A percentile compares a stretch with the other conserved stretches of the same genome.
Evolutionary conservation across 306 rosid genomes (phyloP).

Genomic region (Rosa multiflora): DNA sequence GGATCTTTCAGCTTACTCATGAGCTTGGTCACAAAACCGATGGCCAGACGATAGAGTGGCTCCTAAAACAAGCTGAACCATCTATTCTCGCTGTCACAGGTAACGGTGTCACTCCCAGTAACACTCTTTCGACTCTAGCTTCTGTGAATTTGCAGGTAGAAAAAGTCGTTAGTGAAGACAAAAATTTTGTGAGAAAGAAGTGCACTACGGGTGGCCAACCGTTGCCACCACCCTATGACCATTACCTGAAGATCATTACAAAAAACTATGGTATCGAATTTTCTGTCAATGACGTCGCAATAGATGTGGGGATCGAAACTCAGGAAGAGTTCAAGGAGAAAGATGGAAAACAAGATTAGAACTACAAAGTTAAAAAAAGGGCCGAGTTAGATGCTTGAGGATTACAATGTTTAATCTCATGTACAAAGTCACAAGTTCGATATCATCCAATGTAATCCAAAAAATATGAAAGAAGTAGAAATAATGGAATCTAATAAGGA

Average conservation of each 20-base stretch:
- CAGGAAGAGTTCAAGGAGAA: constrained; percentile 12
- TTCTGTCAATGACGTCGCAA: constrained; percentile 32
- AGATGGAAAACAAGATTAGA: constrained; percentile 8
- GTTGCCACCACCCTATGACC: constrained; percentile 27
- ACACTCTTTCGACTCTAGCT: neutral
- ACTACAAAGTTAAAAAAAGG: neutral
- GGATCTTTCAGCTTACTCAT: constrained; percentile 46
- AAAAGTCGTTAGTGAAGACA: neutral
- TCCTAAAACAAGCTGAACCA: constrained; percentile 45
- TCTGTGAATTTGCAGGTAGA: neutral
- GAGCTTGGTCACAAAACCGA: constrained; percentile 47
- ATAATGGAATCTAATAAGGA: neutral
- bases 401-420: neutral
- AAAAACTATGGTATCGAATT: constrained; percentile 33
- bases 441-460: neutral
- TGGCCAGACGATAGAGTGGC: constrained; percentile 60
- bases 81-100: constrained; percentile 25
- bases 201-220: neutral
- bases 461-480: neutral
- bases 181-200: neutral
- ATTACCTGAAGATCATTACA: constrained; percentile 25
- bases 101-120: neutral
- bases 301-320: constrained; percentile 18
- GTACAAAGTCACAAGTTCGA: neutral
- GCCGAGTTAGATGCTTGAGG: neutral